A percentile compares a stretch with the other conserved stretches of the same genome.
Conservation (phyloP, 345 rosid genomes). For the Populus euphratica region DNA sequence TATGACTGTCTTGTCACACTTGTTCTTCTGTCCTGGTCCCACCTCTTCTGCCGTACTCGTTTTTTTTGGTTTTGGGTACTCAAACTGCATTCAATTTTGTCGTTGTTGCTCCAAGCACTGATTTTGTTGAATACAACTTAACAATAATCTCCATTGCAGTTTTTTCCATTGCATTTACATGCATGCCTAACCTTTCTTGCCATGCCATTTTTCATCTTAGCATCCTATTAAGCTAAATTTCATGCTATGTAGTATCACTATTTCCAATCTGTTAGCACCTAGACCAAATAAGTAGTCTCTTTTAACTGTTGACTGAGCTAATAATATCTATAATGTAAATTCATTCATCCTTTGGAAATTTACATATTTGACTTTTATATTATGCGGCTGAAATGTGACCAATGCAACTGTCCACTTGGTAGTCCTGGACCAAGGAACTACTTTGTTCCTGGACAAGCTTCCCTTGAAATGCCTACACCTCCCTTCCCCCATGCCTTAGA, state of each 20-base stretch:
- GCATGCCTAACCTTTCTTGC: not conserved
- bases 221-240: not conserved
- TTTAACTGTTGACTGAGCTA: not conserved
- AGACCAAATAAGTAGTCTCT: not conserved
- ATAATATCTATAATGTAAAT: not conserved
- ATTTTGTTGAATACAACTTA: not conserved
- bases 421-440: not conserved
- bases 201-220: not conserved
- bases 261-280: not conserved
- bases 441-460: slow-evolving; percentile 1
- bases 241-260: not conserved
- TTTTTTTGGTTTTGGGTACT: not conserved
- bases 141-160: not conserved
- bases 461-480: not conserved
- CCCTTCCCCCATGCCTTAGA: not conserved
- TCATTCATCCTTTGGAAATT: not conserved
- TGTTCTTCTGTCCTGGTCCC: not conserved
- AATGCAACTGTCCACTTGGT: not conserved
- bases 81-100: not conserved
- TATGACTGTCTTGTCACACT: not conserved
- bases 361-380: not conserved
- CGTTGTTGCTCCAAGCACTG: not conserved
- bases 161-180: not conserved
- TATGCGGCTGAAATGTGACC: not conserved
- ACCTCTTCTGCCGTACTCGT: not conserved